Evolutionary conservation across 1,139 yeast genomes (phyloP).

Genomic region (Geotrichum klebahnii): DNA sequence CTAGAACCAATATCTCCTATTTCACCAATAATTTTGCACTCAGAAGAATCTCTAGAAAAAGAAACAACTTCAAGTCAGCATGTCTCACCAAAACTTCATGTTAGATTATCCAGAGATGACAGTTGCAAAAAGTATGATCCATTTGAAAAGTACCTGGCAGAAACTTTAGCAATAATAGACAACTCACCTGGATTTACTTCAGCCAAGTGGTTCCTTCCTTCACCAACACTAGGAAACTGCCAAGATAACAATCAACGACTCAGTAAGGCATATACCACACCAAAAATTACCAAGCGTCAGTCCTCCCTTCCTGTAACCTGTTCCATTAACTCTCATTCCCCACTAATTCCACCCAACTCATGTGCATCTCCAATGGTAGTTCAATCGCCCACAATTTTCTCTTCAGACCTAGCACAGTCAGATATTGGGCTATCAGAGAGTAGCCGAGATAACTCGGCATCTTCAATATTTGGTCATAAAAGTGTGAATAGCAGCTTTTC

Average conservation of each 20-base stretch:
- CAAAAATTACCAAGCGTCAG: slow-evolving; percentile 3
- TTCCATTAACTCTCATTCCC: background rate
- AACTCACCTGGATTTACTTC: slow-evolving; percentile 4
- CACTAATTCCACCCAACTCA: background rate
- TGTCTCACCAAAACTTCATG: background rate
- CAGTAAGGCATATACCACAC: background rate
- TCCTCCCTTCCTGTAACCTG: slow-evolving; percentile 4
- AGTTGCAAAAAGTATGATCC: background rate
- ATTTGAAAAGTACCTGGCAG: slow-evolving; percentile 7
- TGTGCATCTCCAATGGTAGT: background rate
- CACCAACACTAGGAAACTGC: slow-evolving; percentile 3
- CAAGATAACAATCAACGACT: slow-evolving; percentile 3
- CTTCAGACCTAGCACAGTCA: background rate
- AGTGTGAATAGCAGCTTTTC: slow-evolving; percentile 14
- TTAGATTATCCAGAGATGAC: background rate
- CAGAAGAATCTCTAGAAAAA: background rate
- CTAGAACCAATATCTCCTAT: slow-evolving; percentile 16
- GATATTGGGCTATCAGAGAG: background rate
- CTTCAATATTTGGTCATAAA: slow-evolving; percentile 14
- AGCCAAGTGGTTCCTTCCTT: slow-evolving; percentile 13
- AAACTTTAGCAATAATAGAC: slow-evolving; percentile 6
- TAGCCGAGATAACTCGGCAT: slow-evolving; percentile 10
- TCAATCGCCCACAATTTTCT: background rate
- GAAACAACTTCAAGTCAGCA: background rate
- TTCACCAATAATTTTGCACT: slow-evolving; percentile 10